These are phyloP conservation scores for Apiotrichum montevideense DNA, from an alignment of 1,284 basidiomycete genomes.

Conservation along the genomic window DNA sequence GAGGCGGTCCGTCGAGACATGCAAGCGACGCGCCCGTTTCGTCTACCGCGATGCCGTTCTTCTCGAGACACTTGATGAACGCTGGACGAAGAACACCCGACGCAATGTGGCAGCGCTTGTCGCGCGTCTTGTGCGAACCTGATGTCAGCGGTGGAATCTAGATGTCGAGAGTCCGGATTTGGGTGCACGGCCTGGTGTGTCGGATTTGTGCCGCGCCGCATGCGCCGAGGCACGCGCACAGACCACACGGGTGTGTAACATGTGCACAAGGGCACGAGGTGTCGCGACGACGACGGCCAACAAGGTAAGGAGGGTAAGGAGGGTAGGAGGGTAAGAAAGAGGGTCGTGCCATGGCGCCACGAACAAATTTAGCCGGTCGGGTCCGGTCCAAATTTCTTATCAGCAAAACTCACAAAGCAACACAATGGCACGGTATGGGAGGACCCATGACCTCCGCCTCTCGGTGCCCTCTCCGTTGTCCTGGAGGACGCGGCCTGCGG, in stretches of 20 bases:
- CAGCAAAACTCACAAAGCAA: constrained; percentile 61
- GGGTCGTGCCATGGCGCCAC: no score
- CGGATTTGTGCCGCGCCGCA: no score
- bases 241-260: background rate
- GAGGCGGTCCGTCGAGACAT: constrained; percentile 54
- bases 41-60: constrained; percentile 42
- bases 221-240: no score
- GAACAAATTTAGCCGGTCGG: no score
- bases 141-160: background rate
- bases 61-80: constrained; percentile 31
- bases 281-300: no score
- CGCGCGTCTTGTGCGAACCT: constrained; percentile 87
- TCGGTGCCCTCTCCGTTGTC: constrained; percentile 23
- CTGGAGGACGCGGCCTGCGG: constrained; percentile 21
- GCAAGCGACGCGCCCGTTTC: constrained; percentile 47
- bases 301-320: no score
- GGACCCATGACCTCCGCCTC: constrained; percentile 55
- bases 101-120: constrained; percentile 80
- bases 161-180: background rate
- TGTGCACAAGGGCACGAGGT: background rate
- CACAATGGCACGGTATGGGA: constrained; percentile 66
- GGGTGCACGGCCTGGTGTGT: background rate
- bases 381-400: no score
- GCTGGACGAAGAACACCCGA: constrained; percentile 68
- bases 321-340: no score